Conservation (phyloP, 192 early-diverging fungal species). For the Coemansia sp. region DNA sequence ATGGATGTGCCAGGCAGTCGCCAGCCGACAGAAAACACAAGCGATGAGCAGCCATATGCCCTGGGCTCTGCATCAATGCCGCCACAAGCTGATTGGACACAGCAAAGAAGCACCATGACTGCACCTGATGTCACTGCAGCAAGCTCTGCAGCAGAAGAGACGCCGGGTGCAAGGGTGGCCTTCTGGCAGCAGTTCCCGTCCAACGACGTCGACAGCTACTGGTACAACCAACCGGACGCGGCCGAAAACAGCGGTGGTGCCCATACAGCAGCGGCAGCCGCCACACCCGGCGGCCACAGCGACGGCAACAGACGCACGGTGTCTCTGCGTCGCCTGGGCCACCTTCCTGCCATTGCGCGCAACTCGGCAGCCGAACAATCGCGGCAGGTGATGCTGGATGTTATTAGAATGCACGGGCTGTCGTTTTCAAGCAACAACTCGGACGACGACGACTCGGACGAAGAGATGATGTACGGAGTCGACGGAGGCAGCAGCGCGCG, state of each 20-base stretch:
- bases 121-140: slow-evolving; percentile 7
- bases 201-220: slow-evolving; percentile 55
- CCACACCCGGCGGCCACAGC: not conserved
- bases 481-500: not conserved
- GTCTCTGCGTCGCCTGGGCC: slow-evolving; percentile 5
- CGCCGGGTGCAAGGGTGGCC: not conserved
- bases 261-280: not conserved
- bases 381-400: slow-evolving; percentile 39
- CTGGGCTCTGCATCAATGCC: slow-evolving; percentile 1
- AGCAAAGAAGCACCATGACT: not conserved
- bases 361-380: slow-evolving; percentile 17
- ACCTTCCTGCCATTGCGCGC: slow-evolving; percentile 11
- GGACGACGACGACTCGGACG: slow-evolving; percentile 22
- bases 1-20: not conserved
- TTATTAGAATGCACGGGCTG: slow-evolving; percentile 18
- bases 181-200: slow-evolving; percentile 32
- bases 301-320: not conserved
- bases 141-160: not conserved
- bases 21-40: not conserved
- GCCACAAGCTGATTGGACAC: not conserved
- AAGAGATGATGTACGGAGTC: not conserved
- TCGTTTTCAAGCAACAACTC: slow-evolving; percentile 13
- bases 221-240: slow-evolving; percentile 47
- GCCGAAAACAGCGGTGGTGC: not conserved
- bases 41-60: not conserved